A percentile compares a stretch with the other conserved stretches of the same genome.
phyloP scores from a whole-genome alignment of 345 rosid genomes.

The Eucalyptus fibrosa region DNA sequence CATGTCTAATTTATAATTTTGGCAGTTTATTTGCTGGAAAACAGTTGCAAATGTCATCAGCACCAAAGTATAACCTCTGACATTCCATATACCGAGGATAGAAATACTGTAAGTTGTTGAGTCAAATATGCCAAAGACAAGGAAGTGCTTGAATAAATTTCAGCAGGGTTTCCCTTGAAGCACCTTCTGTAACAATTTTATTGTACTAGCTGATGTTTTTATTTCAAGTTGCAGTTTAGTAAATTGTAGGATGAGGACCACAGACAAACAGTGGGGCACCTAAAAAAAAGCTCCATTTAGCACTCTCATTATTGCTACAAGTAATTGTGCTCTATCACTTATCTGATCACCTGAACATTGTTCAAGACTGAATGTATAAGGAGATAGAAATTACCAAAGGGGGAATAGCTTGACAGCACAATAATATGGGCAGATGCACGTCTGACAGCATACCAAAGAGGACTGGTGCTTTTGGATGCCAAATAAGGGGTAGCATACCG shows the following conservation, averaged over 20 bases:
- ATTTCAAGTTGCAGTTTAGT: background rate
- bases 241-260: background rate
- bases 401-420: slow-evolving; percentile 90
- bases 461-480: slow-evolving; percentile 69
- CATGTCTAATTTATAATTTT: background rate
- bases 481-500: slow-evolving; percentile 77
- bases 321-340: background rate
- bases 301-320: background rate
- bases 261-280: background rate
- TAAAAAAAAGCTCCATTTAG: background rate
- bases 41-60: background rate
- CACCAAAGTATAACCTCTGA: background rate
- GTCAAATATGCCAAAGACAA: background rate
- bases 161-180: background rate
- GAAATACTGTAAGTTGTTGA: background rate
- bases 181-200: background rate
- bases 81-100: background rate
- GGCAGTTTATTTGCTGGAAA: background rate
- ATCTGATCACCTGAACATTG: background rate
- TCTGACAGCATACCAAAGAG: slow-evolving; percentile 85
- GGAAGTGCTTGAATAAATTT: background rate
- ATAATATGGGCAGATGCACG: slow-evolving; percentile 95
- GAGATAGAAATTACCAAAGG: slow-evolving; percentile 54
- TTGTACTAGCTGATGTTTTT: background rate
- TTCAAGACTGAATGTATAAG: background rate